Base-by-base conservation (phyloP, 805 yeast genomes). In the Clavispora vitiphila region DNA sequence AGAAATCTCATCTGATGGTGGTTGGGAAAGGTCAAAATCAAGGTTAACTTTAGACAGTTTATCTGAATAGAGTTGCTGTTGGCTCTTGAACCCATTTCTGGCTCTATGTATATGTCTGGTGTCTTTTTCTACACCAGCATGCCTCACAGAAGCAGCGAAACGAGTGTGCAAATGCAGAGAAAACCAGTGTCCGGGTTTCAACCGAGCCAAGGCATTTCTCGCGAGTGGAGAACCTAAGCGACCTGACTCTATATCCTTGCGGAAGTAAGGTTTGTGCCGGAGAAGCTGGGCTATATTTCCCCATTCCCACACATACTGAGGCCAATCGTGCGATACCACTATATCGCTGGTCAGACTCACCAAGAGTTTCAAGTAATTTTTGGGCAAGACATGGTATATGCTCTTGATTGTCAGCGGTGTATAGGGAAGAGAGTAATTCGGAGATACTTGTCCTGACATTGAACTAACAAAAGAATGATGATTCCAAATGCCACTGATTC, bases 301-400 rank as follows among this genome's bases (percentile, higher is more conserved):
- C 58, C 75, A 64, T 5, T 77, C 62, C 34, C 74, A 83, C 8
- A 90, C 80, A 3, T 85, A 86, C 31, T 72, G 80, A 0, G 99
- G 99, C 99, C 99, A 93, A 65, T 93, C 99, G 61, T 93, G 99
- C 24, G 86, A 77, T 40, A 91, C 46, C 57, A 83, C 70, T 1
- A 89, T 57, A 50, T 86, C 85, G 5, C 78, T 36, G 14, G 34
- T 15, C 10, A 51, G 44, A 44, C 75, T 51, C 52, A 75, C 49
- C 50, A 68, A 62, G 50, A 87, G 62, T 47, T 83, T 84, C 27
- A 79, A 48, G 41, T 76, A 77, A 42, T 83, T 84, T 40, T 71
- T 71, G 36, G 84, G 76, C 27, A 90, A 76, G 39, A 82, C 79
- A 61, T 93, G 96, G 61, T 86, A 86, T 0, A 79, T 72, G 11